A percentile compares a stretch with the other conserved stretches of the same genome.
Conservation (phyloP, 73 alveolate species). For the Symbiodinium pilosum region DNA sequence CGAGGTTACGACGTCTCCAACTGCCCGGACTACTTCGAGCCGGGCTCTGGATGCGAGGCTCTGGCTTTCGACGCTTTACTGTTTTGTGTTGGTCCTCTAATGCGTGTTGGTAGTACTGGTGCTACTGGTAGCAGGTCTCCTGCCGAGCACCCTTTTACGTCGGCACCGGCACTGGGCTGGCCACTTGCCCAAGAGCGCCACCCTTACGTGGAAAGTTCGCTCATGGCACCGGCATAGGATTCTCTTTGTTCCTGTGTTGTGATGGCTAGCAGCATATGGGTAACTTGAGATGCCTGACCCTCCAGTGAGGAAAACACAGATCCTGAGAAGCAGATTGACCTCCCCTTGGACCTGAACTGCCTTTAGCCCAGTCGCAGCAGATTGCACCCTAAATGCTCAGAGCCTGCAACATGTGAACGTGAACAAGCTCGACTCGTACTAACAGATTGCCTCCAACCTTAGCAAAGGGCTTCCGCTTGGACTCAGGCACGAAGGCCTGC, state of each 20-base stretch:
- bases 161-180: constrained; percentile 21
- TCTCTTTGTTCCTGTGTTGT: not conserved
- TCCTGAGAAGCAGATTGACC: constrained; percentile 24
- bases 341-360: not conserved
- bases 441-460: too few relatives aligned
- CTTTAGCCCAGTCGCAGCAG: not conserved
- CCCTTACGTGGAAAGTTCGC: too few relatives aligned
- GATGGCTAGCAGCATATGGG: not conserved
- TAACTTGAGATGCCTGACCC: not conserved
- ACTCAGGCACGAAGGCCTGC: constrained; percentile 41
- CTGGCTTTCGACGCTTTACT: not conserved
- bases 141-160: constrained; percentile 75
- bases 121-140: not conserved
- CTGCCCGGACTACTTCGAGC: constrained; percentile 45
- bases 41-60: constrained; percentile 68
- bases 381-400: too few relatives aligned
- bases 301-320: constrained; percentile 53
- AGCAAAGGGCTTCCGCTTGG: too few relatives aligned
- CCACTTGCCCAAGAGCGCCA: constrained; percentile 45
- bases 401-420: too few relatives aligned
- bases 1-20: constrained; percentile 56
- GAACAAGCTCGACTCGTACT: too few relatives aligned
- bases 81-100: not conserved
- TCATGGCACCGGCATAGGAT: too few relatives aligned
- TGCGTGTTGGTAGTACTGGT: not conserved